Percentiles rank a stretch among this genome's conserved stretches.
Evolutionary conservation across 192 early-diverging fungal genomes (phyloP).

Genomic region (Backusella australiensis): DNA sequence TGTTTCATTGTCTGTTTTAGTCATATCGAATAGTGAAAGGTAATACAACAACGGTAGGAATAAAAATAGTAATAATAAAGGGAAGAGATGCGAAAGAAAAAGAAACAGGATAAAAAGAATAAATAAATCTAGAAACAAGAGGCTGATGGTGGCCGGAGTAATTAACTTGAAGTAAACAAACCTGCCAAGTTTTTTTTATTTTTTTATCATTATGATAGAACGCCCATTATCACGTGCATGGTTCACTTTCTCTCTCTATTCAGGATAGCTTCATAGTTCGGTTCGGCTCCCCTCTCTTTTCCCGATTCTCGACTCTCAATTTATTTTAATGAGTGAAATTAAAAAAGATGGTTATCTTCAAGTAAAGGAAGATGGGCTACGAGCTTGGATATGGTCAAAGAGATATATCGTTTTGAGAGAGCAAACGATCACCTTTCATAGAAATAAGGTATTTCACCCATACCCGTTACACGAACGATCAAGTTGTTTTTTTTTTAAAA

Average conservation of each 20-base stretch:
- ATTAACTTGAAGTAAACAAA: constrained; percentile 1
- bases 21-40: neutral
- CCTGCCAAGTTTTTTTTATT: neutral
- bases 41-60: neutral
- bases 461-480: neutral
- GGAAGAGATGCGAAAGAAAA: neutral
- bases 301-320: neutral
- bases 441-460: constrained; percentile 74
- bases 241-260: neutral
- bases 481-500: neutral
- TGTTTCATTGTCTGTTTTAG: neutral
- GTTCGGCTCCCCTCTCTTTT: constrained; percentile 10
- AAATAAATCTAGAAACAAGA: neutral
- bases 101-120: neutral
- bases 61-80: neutral
- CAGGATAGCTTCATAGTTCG: neutral
- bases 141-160: neutral
- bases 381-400: constrained; percentile 95
- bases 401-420: constrained; percentile 88
- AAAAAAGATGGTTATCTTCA: constrained; percentile 79
- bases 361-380: constrained; percentile 91
- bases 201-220: neutral
- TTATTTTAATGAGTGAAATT: constrained; percentile 39
- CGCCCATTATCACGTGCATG: neutral
- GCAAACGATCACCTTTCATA: constrained; percentile 88